Evolutionary conservation across 1,284 basidiomycete species (phyloP).

Genomic region (Rhodotorula sp.): DNA sequence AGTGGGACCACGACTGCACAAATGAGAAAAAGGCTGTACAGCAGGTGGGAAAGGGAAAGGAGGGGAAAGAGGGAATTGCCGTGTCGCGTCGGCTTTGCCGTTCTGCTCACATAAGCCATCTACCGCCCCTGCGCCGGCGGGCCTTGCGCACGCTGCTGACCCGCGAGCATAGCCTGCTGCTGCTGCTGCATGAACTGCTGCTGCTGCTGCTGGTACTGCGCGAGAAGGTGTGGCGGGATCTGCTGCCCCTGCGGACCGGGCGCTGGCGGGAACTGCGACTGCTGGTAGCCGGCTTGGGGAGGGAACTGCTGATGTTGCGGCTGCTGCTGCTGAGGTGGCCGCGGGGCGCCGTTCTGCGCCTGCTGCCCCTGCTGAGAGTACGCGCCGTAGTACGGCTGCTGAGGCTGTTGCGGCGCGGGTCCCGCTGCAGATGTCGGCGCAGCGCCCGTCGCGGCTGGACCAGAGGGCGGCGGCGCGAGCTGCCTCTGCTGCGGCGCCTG

Average conservation of each 20-base stretch:
- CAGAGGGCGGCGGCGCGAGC: not conserved
- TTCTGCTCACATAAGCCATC: no score
- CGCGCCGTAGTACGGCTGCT: conserved; percentile 10
- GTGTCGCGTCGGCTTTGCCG: no score
- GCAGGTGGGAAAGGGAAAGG: no score
- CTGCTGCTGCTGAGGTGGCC: not conserved
- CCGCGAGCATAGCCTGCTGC: conserved; percentile 15
- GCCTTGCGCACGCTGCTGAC: not conserved
- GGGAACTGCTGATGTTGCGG: not conserved
- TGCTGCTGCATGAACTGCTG: conserved; percentile 3
- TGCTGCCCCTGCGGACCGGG: conserved; percentile 7
- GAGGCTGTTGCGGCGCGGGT: not conserved
- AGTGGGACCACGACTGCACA: no score
- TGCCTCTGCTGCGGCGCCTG: conserved; percentile 29
- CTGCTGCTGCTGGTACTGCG: conserved; percentile 31
- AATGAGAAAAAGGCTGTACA: no score
- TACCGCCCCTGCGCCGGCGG: no score
- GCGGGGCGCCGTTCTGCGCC: conserved; percentile 2
- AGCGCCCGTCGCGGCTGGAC: conserved; percentile 3
- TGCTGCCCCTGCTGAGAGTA: conserved; percentile 11
- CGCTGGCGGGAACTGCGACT: not conserved
- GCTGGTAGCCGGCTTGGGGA: not conserved
- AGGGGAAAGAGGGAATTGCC: no score
- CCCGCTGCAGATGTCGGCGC: conserved; percentile 20
- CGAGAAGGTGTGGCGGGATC: conserved; percentile 23